phyloP scores from a whole-genome alignment of 768 basidiomycete genomes.

The Russula emetica region DNA sequence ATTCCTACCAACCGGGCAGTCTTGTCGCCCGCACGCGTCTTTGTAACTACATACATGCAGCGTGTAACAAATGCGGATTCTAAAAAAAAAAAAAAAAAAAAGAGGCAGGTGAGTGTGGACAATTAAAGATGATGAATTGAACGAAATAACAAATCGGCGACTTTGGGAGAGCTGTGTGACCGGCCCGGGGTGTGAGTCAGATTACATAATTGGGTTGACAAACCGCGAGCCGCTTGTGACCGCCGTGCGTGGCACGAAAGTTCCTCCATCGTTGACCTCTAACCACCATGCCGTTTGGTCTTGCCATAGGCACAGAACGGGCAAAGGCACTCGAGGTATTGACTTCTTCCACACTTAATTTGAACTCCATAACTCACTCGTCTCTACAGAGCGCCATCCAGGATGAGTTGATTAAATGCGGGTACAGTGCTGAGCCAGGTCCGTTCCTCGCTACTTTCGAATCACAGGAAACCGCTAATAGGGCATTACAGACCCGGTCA shows the following conservation, averaged over 20 bases:
- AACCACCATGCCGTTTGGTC: constrained; percentile 62
- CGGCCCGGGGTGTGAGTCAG: too few species aligned
- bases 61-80: too few species aligned
- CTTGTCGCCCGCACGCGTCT: too few species aligned
- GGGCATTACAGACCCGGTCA: constrained; percentile 61
- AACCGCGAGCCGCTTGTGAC: neutral
- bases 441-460: constrained; percentile 32
- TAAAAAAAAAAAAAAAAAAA: too few species aligned
- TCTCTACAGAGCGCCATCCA: constrained; percentile 63
- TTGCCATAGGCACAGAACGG: constrained; percentile 76
- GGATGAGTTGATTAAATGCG: constrained; percentile 71
- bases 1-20: too few species aligned
- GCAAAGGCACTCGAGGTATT: constrained; percentile 65
- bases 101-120: too few species aligned
- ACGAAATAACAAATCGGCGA: too few species aligned
- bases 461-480: constrained; percentile 1
- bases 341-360: neutral
- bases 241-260: constrained; percentile 2
- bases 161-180: too few species aligned
- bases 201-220: constrained; percentile 18
- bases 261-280: constrained; percentile 23
- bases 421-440: constrained; percentile 76
- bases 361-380: constrained; percentile 17
- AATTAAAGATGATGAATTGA: too few species aligned
- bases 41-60: too few species aligned